phyloP scores from a whole-genome alignment of 768 basidiomycete species.

The Holtermanniella nyarrowii region DNA sequence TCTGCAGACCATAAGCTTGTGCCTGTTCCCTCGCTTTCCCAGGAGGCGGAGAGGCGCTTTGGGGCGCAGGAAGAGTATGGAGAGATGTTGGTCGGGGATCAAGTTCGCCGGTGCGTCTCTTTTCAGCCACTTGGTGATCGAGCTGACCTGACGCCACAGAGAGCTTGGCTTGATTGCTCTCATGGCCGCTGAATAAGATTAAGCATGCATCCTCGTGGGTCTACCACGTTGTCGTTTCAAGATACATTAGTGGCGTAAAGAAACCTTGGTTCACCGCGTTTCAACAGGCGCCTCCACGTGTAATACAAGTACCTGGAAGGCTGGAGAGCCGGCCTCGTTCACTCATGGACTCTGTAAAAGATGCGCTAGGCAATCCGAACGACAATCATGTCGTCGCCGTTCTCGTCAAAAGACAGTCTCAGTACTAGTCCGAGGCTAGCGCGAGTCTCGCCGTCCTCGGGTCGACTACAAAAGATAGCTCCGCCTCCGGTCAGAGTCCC shows the following conservation, averaged over 20 bases:
- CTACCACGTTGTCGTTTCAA: neutral
- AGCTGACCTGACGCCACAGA: constrained; percentile 7
- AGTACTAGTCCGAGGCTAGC: constrained; percentile 1
- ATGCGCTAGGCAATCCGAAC: too few relatives aligned
- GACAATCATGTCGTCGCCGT: too few relatives aligned
- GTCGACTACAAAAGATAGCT: constrained; percentile 18
- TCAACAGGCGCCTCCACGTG: too few relatives aligned
- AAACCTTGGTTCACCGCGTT: too few relatives aligned
- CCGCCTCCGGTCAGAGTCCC: constrained; percentile 25
- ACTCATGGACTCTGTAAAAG: too few relatives aligned
- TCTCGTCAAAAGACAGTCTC: too few relatives aligned
- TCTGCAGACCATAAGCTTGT: constrained; percentile 71
- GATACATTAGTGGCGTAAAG: neutral
- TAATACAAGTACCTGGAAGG: too few relatives aligned
- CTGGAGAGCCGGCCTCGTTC: too few relatives aligned
- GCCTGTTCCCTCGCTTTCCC: constrained; percentile 51
- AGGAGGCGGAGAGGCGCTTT: constrained; percentile 46
- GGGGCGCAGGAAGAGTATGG: constrained; percentile 48
- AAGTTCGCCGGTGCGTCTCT: constrained; percentile 52
- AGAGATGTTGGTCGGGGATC: constrained; percentile 77
- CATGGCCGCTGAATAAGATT: constrained; percentile 13
- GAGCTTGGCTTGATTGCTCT: constrained; percentile 39
- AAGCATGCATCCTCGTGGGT: too few relatives aligned
- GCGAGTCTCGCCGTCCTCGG: constrained; percentile 9
- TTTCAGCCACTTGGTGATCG: neutral